A percentile compares a stretch with the other conserved stretches of the same genome.
phyloP scores from a whole-genome alignment of 192 early-diverging fungal species.

The Blastocladiella britannica region DNA sequence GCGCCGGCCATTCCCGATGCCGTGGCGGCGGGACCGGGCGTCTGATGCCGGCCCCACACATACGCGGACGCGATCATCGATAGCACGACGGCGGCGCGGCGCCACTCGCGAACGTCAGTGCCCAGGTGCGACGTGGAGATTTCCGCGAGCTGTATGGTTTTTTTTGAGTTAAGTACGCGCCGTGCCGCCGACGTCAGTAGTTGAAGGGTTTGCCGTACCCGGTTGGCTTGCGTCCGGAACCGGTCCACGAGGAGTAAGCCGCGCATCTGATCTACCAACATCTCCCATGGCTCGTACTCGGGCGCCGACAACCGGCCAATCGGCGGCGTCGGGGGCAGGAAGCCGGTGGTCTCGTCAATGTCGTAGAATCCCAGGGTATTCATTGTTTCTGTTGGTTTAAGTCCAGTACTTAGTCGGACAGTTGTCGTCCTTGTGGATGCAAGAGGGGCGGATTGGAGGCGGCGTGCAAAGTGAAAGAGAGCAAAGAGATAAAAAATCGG shows the following conservation, averaged over 20 bases:
- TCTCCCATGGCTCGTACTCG: slow-evolving; percentile 78
- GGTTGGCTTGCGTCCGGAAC: slow-evolving; percentile 37
- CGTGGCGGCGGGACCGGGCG: too few species aligned
- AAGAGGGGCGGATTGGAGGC: too few species aligned
- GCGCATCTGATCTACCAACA: slow-evolving; percentile 52
- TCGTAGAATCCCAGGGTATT: slow-evolving; percentile 65
- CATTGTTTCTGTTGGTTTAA: too few species aligned
- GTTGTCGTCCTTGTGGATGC: too few species aligned
- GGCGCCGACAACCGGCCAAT: slow-evolving; percentile 45
- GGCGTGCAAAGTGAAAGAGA: too few species aligned
- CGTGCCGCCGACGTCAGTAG: slow-evolving; percentile 1
- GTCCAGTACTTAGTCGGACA: too few species aligned
- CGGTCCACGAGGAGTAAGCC: slow-evolving; percentile 47
- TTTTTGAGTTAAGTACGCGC: slow-evolving; percentile 2
- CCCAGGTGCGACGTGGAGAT: slow-evolving; percentile 36
- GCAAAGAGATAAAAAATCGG: too few species aligned
- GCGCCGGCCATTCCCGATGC: too few species aligned
- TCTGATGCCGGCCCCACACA: slow-evolving; percentile 71
- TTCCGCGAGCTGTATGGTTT: slow-evolving; percentile 38
- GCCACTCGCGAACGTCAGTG: slow-evolving; percentile 40
- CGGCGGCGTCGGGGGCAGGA: slow-evolving; percentile 61
- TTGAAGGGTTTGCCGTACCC: slow-evolving; percentile 26
- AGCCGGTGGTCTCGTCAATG: slow-evolving; percentile 61
- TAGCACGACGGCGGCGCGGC: slow-evolving; percentile 67
- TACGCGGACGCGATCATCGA: slow-evolving; percentile 78